Base-by-base conservation (phyloP, 2,329 filamentous ascomycete species). In the Escovopsis sp. region DNA sequence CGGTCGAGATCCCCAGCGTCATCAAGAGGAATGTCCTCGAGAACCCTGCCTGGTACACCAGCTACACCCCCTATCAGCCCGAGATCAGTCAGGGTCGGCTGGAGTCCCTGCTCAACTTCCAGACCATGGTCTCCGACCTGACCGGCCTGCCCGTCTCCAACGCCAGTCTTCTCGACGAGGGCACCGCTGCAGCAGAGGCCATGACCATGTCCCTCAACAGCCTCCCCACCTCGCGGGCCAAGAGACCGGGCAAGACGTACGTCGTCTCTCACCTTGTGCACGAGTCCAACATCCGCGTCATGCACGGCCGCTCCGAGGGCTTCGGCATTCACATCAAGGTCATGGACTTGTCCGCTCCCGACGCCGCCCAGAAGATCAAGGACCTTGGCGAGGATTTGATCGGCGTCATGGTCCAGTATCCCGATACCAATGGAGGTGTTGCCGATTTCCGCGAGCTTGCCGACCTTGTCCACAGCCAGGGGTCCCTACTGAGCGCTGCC, bases 1-100 rank as follows among this genome's bases (percentile, higher is more conserved):
- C 76, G 26, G 88, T 85, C n/a, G 71, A 79, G 45, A 79, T 83
- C 1, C 88, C 88, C 4, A 73, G 84, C 37, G 87, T 94, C 38
- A 93, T 96, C 55, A 84, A 90, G 66, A 72, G 87, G 46, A 94
- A 94, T 54, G 70, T 96, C 4, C 64, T 96, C 39, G 86, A 96
- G 66, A 88, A 81, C 55, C 88, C 88, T 5, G 86, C 79, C 9
- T 96, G 88, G 88, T 96, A 96, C 57, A 96, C 88, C 28, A 94
- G 86, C 61, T 94, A 96, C 58, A 94, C 88, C 0, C 88, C 88
- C 13, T 96, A 94, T 60, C 88, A 96, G 62, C 81, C 88, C 3
- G 88, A 96, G 62, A 94, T 96, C 63, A 94, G 86, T 55, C 88
- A 96, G 61, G 88, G 88, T 26, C 77, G 88, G 37, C 61, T 96